Evolutionary conservation across 2,329 filamentous ascomycete species (phyloP).

Genomic region (Hortaea werneckii): DNA sequence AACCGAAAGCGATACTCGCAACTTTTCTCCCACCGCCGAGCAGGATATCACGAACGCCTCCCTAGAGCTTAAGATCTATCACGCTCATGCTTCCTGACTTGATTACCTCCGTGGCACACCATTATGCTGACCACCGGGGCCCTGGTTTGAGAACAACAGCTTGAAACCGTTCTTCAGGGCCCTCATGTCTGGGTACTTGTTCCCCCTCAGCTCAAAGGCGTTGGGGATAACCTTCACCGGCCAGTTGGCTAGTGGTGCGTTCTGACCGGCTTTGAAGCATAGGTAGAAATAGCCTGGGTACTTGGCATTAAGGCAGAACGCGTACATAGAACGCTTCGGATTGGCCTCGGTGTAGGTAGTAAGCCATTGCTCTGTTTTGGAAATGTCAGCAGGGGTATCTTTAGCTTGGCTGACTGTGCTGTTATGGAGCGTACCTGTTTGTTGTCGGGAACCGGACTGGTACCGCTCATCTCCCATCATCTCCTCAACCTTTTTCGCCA

Average conservation of each 20-base stretch:
- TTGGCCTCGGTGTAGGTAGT: slow-evolving; percentile 94
- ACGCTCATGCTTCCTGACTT: too few relatives aligned
- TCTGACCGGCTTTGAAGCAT: slow-evolving; percentile 85
- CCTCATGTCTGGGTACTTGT: slow-evolving; percentile 87
- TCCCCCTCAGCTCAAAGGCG: slow-evolving; percentile 81
- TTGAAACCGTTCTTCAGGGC: slow-evolving; percentile 97
- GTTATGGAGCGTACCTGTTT: slow-evolving; percentile 88
- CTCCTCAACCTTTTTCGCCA: slow-evolving; percentile 96
- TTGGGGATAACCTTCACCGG: slow-evolving; percentile 85
- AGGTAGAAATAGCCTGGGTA: slow-evolving; percentile 91
- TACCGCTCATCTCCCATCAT: slow-evolving; percentile 92
- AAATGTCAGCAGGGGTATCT: background rate
- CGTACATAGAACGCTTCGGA: slow-evolving; percentile 83
- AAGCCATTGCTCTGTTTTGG: slow-evolving; percentile 72
- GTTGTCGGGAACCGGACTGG: slow-evolving; percentile 66
- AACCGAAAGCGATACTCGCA: too few relatives aligned
- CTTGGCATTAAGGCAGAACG: slow-evolving; percentile 88
- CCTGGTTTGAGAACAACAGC: slow-evolving; percentile 51
- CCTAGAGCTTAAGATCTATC: too few relatives aligned
- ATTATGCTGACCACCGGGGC: slow-evolving; percentile 6
- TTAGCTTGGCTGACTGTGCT: too few relatives aligned
- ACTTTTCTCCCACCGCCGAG: too few relatives aligned
- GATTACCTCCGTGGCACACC: background rate
- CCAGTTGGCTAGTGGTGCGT: slow-evolving; percentile 65
- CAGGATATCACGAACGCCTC: too few relatives aligned